A percentile compares a stretch with the other conserved stretches of the same genome.
Evolutionary conservation across 2,329 filamentous ascomycete species (phyloP).

Genomic region (Monosporascus sp.): DNA sequence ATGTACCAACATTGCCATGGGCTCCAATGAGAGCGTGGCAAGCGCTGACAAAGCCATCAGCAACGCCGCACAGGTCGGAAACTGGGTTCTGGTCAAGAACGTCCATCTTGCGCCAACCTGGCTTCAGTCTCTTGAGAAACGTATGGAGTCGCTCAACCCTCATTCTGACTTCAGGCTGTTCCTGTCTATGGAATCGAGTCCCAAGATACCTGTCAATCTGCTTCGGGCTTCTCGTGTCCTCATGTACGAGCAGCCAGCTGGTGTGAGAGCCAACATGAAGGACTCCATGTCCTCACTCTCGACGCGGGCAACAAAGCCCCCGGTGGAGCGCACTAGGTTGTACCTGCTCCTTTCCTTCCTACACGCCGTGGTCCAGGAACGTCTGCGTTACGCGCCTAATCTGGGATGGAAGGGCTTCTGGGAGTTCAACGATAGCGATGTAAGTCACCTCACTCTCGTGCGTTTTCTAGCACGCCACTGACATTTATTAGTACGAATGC

Average conservation of each 20-base stretch:
- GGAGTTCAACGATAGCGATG: slow-evolving; percentile 99
- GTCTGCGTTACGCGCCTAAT: slow-evolving; percentile 86
- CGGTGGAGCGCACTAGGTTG: slow-evolving; percentile 83
- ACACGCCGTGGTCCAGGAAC: slow-evolving; percentile 92
- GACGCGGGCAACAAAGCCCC: slow-evolving; percentile 68
- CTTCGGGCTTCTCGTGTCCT: slow-evolving; percentile 88
- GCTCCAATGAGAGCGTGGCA: slow-evolving; percentile 87
- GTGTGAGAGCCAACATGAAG: slow-evolving; percentile 96
- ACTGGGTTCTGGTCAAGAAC: slow-evolving; percentile 98
- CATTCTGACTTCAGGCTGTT: slow-evolving; percentile 91
- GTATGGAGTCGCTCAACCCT: slow-evolving; percentile 90
- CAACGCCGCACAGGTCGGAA: slow-evolving; percentile 84
- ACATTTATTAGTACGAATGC: slow-evolving; percentile 74
- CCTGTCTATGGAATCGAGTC: slow-evolving; percentile 95
- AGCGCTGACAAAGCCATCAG: slow-evolving; percentile 93
- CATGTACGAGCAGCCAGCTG: slow-evolving; percentile 97
- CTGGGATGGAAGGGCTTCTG: slow-evolving; percentile 98
- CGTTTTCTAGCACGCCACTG: slow-evolving; percentile 6
- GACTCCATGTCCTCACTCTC: slow-evolving; percentile 85
- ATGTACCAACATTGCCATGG: slow-evolving; percentile 98
- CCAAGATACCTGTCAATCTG: slow-evolving; percentile 93
- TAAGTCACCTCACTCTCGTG: slow-evolving; percentile 48
- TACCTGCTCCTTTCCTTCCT: slow-evolving; percentile 91
- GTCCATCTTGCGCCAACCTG: slow-evolving; percentile 93
- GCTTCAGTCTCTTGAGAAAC: slow-evolving; percentile 95